These are phyloP conservation scores for Phoenix dactylifera DNA, from an alignment of 176 grass and related monocot species.

Conservation along the genomic window DNA sequence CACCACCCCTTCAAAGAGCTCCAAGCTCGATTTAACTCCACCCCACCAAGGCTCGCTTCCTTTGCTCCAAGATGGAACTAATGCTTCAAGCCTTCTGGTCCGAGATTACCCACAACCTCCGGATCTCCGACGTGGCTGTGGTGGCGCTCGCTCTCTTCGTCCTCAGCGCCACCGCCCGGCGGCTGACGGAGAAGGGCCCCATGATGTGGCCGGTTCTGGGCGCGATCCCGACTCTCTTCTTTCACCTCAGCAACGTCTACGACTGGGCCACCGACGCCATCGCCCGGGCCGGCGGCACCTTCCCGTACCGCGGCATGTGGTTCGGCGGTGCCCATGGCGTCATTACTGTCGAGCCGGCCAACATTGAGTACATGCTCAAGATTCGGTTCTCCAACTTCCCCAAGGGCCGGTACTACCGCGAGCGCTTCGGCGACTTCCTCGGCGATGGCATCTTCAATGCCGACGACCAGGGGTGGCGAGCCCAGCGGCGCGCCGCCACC, in stretches of 20 bases:
- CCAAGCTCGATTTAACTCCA: too few species aligned
- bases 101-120: too few species aligned
- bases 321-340: constrained; percentile 46
- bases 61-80: too few species aligned
- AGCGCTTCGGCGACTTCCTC: constrained; percentile 72
- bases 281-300: constrained; percentile 41
- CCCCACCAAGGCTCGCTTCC: too few species aligned
- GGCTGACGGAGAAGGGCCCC: constrained; percentile 23
- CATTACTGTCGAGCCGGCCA: constrained; percentile 45
- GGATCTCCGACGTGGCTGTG: constrained; percentile 28
- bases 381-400: constrained; percentile 73
- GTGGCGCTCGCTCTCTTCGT: constrained; percentile 35
- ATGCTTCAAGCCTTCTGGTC: too few species aligned
- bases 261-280: constrained; percentile 41
- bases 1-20: too few species aligned
- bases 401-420: constrained; percentile 74
- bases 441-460: constrained; percentile 90
- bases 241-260: constrained; percentile 40
- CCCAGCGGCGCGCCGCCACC: constrained; percentile 59
- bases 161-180: constrained; percentile 23
- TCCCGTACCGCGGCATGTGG: constrained; percentile 72
- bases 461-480: constrained; percentile 51
- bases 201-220: constrained; percentile 86
- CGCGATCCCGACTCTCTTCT: constrained; percentile 44
- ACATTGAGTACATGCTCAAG: constrained; percentile 73